A percentile compares a stretch with the other conserved stretches of the same genome.
Conservation (phyloP, 768 basidiomycete genomes). For the Psilocybe cyanescens region DNA sequence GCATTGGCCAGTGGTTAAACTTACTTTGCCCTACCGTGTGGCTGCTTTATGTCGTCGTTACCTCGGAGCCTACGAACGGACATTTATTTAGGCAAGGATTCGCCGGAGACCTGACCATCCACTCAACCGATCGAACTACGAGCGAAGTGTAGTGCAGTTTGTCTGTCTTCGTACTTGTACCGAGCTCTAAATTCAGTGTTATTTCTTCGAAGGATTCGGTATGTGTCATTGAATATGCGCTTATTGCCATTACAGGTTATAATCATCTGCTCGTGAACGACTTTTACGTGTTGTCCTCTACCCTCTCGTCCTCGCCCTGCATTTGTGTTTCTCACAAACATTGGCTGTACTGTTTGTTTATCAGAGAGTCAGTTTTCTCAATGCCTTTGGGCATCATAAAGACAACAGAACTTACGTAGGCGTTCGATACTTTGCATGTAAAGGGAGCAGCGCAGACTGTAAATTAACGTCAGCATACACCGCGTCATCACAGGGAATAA, state of each 20-base stretch:
- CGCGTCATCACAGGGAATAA: background rate
- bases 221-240: too few species aligned
- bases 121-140: too few species aligned
- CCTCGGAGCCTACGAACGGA: background rate
- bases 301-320: background rate
- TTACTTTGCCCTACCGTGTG: too few species aligned
- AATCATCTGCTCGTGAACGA: background rate
- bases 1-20: too few species aligned
- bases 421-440: slow-evolving; percentile 16
- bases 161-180: too few species aligned
- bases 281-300: too few species aligned
- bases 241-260: background rate
- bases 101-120: too few species aligned
- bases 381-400: too few species aligned
- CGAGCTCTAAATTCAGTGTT: too few species aligned
- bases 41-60: background rate
- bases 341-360: slow-evolving; percentile 14
- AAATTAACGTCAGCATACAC: background rate
- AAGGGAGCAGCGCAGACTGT: slow-evolving; percentile 22
- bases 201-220: too few species aligned
- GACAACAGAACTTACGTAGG: slow-evolving; percentile 20
- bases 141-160: too few species aligned
- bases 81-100: background rate
- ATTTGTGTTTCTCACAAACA: slow-evolving; percentile 9
- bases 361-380: background rate